Evolutionary conservation across 83 land plant species (phyloP), one percentile per base, ranked within the genome.

Genomic region (Picea mariana): DNA sequence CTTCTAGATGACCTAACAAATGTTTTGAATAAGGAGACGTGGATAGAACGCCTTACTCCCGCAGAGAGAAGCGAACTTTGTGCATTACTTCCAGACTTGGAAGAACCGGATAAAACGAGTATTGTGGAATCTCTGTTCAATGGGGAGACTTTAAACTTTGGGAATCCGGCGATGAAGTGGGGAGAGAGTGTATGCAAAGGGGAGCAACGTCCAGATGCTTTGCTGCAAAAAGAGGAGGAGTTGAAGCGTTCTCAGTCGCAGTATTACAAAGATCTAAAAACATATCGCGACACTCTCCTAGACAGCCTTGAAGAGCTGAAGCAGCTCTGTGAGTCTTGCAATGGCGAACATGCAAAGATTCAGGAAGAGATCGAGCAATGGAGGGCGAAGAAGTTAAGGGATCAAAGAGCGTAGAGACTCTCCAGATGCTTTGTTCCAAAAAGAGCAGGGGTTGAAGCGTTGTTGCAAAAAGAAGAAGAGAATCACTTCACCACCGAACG

Each of bases 171-270:
- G 40, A 18, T 4, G 4, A 8, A 72, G 49, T 72, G 76, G 76
- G 49, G 23, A 47, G 9, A 72, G 76, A 72, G 76, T 72, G 49
- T 72, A 17, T 72, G 76, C 44, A 72, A 42, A 47, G 76, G 55
- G 6, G 52, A 42, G 24, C 24, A 72, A 42, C 1, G 12, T 20
- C 31, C 31, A 27, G 31, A 27, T 27, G 31, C 31, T 27, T 27
- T 27, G 31, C 31, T 27, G 31, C 31, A 27, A 27, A 27, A 27
- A 27, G 31, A 27, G 31, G 31, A 27, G 31, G 31, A 27, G 31
- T 27, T 27, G 31, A 27, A 27, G 31, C 31, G 31, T 27, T 27
- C 31, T 27, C 31, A 27, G 31, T 27, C 31, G 31, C 31, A 27
- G 31, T 27, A 27, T 27, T 27, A 27, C 31, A 27, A 27, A 27